A percentile compares a stretch with the other conserved stretches of the same genome.
phyloP scores from a whole-genome alignment of 768 basidiomycete genomes.

The Termitomyces bulborhizus region DNA sequence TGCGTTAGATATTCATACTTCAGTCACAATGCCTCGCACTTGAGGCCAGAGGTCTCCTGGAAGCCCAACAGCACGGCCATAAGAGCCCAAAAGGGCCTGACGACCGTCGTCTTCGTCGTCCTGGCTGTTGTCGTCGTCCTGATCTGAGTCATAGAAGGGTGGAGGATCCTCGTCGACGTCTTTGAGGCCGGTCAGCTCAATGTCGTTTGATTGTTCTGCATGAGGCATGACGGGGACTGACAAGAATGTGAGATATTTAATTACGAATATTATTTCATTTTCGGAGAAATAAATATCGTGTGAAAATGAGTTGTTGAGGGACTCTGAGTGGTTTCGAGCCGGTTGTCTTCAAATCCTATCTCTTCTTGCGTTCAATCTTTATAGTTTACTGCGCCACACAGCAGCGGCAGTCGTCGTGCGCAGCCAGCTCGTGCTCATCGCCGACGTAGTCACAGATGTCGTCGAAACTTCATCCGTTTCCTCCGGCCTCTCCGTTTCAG shows the following conservation, averaged over 20 bases:
- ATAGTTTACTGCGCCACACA: too few relatives aligned
- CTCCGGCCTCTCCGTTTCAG: slow-evolving; percentile 40
- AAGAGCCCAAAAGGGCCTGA: slow-evolving; percentile 45
- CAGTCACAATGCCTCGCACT: slow-evolving; percentile 57
- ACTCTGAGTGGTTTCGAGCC: slow-evolving; percentile 23
- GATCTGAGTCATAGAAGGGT: too few relatives aligned
- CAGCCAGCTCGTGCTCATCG: neutral
- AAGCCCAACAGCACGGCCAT: slow-evolving; percentile 26
- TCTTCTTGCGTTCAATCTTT: too few relatives aligned
- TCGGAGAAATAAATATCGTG: slow-evolving; percentile 9
- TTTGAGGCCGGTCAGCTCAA: slow-evolving; percentile 29
- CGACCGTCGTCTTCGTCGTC: slow-evolving; percentile 21
- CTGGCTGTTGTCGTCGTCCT: slow-evolving; percentile 25
- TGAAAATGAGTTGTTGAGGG: slow-evolving; percentile 22
- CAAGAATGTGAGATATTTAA: neutral
- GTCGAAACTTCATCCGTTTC: slow-evolving; percentile 49
- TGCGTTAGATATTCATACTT: slow-evolving; percentile 39
- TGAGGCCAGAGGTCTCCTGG: slow-evolving; percentile 41
- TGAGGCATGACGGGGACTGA: slow-evolving; percentile 18
- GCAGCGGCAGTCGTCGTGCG: neutral
- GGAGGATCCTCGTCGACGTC: slow-evolving; percentile 13
- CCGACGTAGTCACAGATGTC: slow-evolving; percentile 40
- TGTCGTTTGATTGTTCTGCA: slow-evolving; percentile 23
- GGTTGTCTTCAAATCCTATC: too few relatives aligned
- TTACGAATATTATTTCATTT: slow-evolving; percentile 12